Base-by-base conservation (phyloP, 2,329 filamentous ascomycete species). In the Fusarium duplospermum region DNA sequence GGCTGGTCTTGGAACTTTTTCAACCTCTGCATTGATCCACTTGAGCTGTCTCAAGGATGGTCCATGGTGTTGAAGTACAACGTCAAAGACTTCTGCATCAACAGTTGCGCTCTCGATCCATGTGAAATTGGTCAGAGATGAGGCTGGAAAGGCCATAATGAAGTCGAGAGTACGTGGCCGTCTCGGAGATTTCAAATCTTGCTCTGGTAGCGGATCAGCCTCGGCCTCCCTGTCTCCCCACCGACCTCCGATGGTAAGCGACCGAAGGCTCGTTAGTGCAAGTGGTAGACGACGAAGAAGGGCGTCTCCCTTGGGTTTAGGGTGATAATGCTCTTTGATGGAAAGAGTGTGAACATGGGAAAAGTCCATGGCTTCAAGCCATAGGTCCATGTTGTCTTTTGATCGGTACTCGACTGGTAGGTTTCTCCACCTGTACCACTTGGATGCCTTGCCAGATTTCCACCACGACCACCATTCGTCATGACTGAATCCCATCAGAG, bases 291-390 rank as follows among this genome's bases (percentile, higher is more conserved):
- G 52, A 4, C 14, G 33, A 1, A 35, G 38, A 38, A 2, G 64
- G 18, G 4, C 65, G 38, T 9, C 38, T 42, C 3, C 64, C 33
- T 2, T 36, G 6, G 38, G 58, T 6, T 6, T 59, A 45, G 4
- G 5, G 9, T 7, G 13, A 8, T 0, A 10, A 6, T 5, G 5
- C 0, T 31, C 10, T 2, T 62, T 40, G 18, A 74, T 67, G 6
- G 57, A 31, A 2, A 74, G 27, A 2, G 56, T 67, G 6, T 70
- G 68, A 1, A 74, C 35, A 3, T 72, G n/a, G 0, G 72, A 74
- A 33, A 74, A 74, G 45, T 74, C 68, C 71, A 74, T 74, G 2
- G 45, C 65, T 24, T 70, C 64, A 3, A 74, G 40, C 72, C 72
- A 74, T 5, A 69, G 65, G 14, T 69, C 54, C 11, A 63, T 52